A percentile compares a stretch with the other conserved stretches of the same genome.
Conservation (phyloP, 257 asterid species). For the Solanum etuberosum region DNA sequence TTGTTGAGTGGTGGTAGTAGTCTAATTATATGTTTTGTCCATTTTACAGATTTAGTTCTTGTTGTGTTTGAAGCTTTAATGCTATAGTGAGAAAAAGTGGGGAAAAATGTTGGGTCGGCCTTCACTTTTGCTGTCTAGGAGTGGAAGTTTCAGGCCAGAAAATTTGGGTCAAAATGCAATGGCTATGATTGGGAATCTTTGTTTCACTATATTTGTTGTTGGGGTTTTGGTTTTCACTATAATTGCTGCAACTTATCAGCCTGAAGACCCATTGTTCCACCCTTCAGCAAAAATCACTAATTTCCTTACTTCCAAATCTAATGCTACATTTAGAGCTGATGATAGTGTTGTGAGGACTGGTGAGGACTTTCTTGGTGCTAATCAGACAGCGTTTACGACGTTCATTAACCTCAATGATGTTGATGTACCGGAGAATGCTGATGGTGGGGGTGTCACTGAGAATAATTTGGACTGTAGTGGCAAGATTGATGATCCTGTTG, state of each 20-base stretch:
- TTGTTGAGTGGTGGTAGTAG: not conserved
- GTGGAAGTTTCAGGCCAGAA: constrained; percentile 51
- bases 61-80: not conserved
- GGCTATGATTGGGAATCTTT: constrained; percentile 42
- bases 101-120: constrained; percentile 40
- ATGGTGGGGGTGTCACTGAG: not conserved
- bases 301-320: constrained; percentile 61
- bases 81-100: not conserved
- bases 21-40: not conserved
- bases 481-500: constrained; percentile 40
- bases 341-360: constrained; percentile 74
- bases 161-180: constrained; percentile 68
- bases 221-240: constrained; percentile 59
- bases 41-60: not conserved
- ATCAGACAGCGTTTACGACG: constrained; percentile 62
- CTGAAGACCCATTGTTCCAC: constrained; percentile 56
- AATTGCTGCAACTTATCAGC: constrained; percentile 46
- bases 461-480: constrained; percentile 27
- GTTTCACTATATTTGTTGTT: constrained; percentile 45
- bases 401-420: constrained; percentile 79
- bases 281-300: constrained; percentile 75
- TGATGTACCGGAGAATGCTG: constrained; percentile 20
- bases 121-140: constrained; percentile 24
- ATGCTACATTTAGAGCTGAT: constrained; percentile 78
- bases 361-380: constrained; percentile 69